Base-by-base conservation (phyloP, 768 basidiomycete genomes). In the Calvatia gigantea region DNA sequence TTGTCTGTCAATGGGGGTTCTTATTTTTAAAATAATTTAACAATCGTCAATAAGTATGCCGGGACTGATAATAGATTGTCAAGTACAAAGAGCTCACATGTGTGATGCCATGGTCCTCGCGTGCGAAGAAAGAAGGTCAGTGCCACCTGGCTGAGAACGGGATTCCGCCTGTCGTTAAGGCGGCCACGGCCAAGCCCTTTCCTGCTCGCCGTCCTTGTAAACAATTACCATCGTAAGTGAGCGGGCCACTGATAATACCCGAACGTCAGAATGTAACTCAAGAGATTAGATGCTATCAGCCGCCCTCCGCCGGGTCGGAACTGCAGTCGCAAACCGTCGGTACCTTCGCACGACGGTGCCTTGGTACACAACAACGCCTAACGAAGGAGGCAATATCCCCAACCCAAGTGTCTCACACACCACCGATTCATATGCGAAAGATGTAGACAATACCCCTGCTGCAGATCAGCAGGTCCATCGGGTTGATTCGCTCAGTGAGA, bases 361-460 rank as follows among this genome's bases (percentile, higher is more conserved):
- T 19, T 29, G 17, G 31, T 14, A 17, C 19, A 31, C 51, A 25
- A 21, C 42, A 21, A 12, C 51, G 15, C 28, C 51, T 38, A 47
- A 47, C 33, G 28, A 21, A 27, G 45, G 17, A 11, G 17, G 43
- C 29, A 41, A 21, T 11, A n/a, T 11, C 33, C 14, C 46, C 12
- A 23, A 39, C 31, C n/a, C n/a, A n/a, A 42, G n/a, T 17, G 46
- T 48, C 15, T 39, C 57, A 21, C 64, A 65, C 37, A 65, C 60
- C 19, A 35, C 53, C 2, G 64, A 65, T 44, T 60, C 56, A 29
- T 65, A 65, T 27, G 54, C 60, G 12, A 62, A 61, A 45, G 64
- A 63, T 6, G 59, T 65, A 9, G 64, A 65, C 33, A 44, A 17
- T 2, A 51, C 60, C 3, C 62, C 62, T 23, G 58, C 60, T 0